Percentiles rank a stretch among this genome's conserved stretches.
Evolutionary conservation across 139 green algal genomes (phyloP).

Genomic region (Micractinium sp.): DNA sequence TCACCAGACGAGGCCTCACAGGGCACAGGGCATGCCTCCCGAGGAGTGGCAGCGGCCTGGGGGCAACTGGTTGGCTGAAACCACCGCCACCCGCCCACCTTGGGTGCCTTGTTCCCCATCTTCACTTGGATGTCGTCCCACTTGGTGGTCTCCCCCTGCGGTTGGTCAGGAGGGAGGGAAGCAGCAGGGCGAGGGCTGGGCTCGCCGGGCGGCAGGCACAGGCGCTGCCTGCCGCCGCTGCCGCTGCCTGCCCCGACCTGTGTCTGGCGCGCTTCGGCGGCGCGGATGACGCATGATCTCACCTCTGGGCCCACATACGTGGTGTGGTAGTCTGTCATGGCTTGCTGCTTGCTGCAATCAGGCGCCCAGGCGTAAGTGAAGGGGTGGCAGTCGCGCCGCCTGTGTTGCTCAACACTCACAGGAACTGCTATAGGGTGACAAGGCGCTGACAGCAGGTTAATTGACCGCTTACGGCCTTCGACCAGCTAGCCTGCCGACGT

Average conservation of each 20-base stretch:
- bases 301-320: constrained; percentile 67
- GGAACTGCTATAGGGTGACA: too few species aligned
- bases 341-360: neutral
- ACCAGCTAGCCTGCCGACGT: neutral
- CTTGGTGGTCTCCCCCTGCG: constrained; percentile 74
- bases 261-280: neutral
- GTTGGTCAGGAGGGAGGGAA: neutral
- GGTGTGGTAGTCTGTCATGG: constrained; percentile 79
- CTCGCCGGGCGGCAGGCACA: neutral
- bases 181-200: neutral
- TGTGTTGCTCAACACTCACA: too few species aligned
- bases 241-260: neutral
- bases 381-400: neutral
- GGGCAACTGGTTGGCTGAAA: too few species aligned
- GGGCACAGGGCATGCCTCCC: too few species aligned
- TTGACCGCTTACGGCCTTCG: neutral
- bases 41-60: too few species aligned
- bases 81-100: constrained; percentile 20
- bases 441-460: neutral
- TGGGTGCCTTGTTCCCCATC: constrained; percentile 74
- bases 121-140: constrained; percentile 89
- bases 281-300: neutral
- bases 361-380: neutral
- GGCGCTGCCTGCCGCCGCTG: neutral
- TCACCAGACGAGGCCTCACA: too few species aligned